phyloP scores from a whole-genome alignment of 768 basidiomycete species.

The Xerocomus spinulosus region DNA sequence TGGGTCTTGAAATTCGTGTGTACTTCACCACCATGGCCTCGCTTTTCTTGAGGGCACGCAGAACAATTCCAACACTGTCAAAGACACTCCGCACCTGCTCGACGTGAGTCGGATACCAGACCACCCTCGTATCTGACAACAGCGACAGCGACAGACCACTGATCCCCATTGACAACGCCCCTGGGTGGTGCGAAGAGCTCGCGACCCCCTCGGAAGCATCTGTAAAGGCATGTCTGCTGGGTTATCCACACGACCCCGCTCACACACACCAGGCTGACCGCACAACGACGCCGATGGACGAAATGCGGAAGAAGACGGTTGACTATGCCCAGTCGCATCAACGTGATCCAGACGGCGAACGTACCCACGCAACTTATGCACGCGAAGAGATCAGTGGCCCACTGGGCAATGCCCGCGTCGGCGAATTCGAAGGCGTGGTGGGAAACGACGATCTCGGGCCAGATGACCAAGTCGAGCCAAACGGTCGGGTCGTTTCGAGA shows the following conservation, averaged over 20 bases:
- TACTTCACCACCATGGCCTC: too few species aligned
- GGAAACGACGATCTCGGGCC: slow-evolving; percentile 28
- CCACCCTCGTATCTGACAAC: background rate
- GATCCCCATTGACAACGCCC: slow-evolving; percentile 52
- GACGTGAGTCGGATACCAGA: slow-evolving; percentile 4
- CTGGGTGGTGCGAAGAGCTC: slow-evolving; percentile 69
- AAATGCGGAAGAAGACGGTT: slow-evolving; percentile 26
- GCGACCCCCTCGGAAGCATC: slow-evolving; percentile 62
- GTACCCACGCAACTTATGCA: slow-evolving; percentile 25
- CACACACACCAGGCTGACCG: slow-evolving; percentile 23
- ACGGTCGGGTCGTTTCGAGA: slow-evolving; percentile 23
- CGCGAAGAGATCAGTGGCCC: slow-evolving; percentile 29
- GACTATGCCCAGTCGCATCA: slow-evolving; percentile 7
- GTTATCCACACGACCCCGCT: background rate
- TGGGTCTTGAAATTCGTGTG: too few species aligned
- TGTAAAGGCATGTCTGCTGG: slow-evolving; percentile 44
- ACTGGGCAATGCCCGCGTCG: slow-evolving; percentile 24
- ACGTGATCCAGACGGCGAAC: slow-evolving; percentile 14
- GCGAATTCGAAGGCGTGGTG: slow-evolving; percentile 29
- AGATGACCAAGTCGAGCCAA: slow-evolving; percentile 21
- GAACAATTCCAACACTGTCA: too few species aligned
- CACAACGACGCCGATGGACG: slow-evolving; percentile 4
- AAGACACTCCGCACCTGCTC: too few species aligned
- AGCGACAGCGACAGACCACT: slow-evolving; percentile 47
- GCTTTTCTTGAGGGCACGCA: too few species aligned